Percentiles rank a stretch among this genome's conserved stretches.
Conservation (phyloP, 805 yeast species). For the Lipomyces spencermartinsiae region DNA sequence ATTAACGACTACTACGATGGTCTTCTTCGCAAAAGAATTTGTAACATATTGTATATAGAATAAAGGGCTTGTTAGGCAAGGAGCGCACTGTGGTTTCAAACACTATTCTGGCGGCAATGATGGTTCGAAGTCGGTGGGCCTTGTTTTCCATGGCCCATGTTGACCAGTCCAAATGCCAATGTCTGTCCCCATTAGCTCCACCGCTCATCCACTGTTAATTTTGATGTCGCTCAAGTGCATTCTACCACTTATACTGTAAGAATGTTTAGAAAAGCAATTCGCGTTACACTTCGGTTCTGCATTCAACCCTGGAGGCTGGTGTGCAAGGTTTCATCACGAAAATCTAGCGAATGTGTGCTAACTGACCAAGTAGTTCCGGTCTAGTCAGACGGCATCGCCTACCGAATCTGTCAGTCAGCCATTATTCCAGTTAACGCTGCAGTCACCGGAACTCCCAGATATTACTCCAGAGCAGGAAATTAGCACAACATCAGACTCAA, state of each 20-base stretch:
- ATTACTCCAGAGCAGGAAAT: not conserved
- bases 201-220: not conserved
- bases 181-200: not conserved
- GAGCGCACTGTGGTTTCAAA: not conserved
- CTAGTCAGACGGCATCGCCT: not conserved
- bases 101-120: not conserved
- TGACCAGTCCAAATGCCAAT: conserved; percentile 2
- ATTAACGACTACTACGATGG: not conserved
- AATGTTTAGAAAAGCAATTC: not conserved
- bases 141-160: not conserved
- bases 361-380: not conserved
- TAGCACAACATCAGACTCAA: not conserved
- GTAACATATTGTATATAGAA: conserved; percentile 1
- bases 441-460: not conserved
- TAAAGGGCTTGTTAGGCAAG: not conserved
- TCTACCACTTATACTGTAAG: not conserved
- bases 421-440: not conserved
- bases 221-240: no score
- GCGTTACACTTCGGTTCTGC: not conserved
- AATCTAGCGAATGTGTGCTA: not conserved
- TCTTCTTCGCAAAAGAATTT: not conserved
- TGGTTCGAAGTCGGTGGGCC: not conserved
- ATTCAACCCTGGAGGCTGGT: not conserved
- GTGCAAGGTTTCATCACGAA: not conserved
- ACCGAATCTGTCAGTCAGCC: not conserved